Evolutionary conservation across 352 stramenopile genomes (phyloP).

Genomic region (Elongisporangium senticosum): DNA sequence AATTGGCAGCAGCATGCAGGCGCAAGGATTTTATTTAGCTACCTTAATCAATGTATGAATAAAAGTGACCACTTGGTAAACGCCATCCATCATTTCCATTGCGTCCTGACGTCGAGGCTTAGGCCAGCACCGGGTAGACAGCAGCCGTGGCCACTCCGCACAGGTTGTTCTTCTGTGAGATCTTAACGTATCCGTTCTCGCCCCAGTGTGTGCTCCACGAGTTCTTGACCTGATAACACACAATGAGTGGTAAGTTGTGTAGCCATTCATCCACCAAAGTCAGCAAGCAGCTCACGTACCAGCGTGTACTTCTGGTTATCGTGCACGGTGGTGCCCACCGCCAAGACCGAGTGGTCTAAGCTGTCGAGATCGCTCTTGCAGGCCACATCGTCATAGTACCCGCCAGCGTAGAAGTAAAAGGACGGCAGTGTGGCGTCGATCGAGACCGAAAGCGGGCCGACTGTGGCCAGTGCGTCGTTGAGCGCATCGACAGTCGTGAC

Average conservation of each 20-base stretch:
- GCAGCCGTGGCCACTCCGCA: conserved; percentile 92
- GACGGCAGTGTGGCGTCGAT: conserved; percentile 80
- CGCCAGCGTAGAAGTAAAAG: conserved; percentile 88
- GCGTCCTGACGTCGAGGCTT: conserved; percentile 1
- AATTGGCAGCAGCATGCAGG: background rate
- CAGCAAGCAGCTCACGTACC: conserved; percentile 16
- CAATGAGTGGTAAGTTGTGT: background rate
- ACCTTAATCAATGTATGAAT: conserved; percentile 1
- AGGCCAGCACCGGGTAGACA: conserved; percentile 72
- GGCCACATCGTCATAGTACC: conserved; percentile 77
- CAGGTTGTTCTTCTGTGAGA: conserved; percentile 91
- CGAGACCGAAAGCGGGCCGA: conserved; percentile 85
- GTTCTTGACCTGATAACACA: conserved; percentile 81
- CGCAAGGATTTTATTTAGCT: background rate
- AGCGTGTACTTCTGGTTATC: conserved; percentile 91
- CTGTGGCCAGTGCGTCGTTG: conserved; percentile 71
- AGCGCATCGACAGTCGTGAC: conserved; percentile 68
- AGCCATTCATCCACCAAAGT: background rate
- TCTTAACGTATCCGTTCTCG: conserved; percentile 90
- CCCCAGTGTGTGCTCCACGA: conserved; percentile 93
- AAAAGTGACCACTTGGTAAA: background rate
- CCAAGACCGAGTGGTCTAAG: conserved; percentile 90
- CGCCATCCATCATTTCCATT: background rate
- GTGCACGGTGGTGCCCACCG: conserved; percentile 86
- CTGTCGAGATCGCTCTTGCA: conserved; percentile 91